These are phyloP conservation scores for Paramecium pentaurelia DNA, from an alignment of 73 alveolate genomes.

Conservation along the genomic window DNA sequence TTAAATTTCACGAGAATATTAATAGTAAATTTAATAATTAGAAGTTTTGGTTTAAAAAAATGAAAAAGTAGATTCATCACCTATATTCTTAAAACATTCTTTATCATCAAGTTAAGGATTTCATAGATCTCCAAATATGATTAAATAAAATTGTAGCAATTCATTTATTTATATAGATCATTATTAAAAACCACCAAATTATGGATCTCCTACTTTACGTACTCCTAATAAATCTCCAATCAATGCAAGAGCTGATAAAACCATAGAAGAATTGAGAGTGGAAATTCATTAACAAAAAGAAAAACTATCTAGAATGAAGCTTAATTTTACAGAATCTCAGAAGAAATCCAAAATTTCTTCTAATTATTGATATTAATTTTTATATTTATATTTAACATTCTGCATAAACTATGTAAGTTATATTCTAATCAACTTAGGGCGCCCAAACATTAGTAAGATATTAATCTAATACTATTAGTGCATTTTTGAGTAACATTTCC, in stretches of 20 bases:
- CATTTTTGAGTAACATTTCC: not conserved
- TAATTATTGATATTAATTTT: not conserved
- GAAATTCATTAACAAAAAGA: slow-evolving; percentile 7
- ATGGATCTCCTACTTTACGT: not conserved
- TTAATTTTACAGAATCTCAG: slow-evolving; percentile 46
- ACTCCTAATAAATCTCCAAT: slow-evolving; percentile 37
- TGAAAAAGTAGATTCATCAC: not conserved
- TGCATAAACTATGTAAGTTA: not conserved
- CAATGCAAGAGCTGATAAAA: not conserved
- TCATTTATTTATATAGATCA: not conserved
- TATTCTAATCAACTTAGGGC: not conserved
- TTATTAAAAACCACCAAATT: not conserved
- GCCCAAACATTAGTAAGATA: not conserved
- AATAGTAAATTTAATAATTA: not conserved
- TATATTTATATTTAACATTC: not conserved
- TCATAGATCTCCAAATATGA: not conserved
- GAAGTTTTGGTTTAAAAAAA: not conserved
- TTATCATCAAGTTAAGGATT: not conserved
- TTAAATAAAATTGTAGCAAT: not conserved
- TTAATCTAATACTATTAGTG: not conserved
- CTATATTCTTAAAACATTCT: not conserved
- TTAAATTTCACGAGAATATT: not conserved
- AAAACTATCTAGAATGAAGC: slow-evolving; percentile 25
- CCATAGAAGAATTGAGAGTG: slow-evolving; percentile 2
- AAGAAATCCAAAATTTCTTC: not conserved